phyloP scores from a whole-genome alignment of 768 basidiomycete genomes.

The Lepiota subincarnata region DNA sequence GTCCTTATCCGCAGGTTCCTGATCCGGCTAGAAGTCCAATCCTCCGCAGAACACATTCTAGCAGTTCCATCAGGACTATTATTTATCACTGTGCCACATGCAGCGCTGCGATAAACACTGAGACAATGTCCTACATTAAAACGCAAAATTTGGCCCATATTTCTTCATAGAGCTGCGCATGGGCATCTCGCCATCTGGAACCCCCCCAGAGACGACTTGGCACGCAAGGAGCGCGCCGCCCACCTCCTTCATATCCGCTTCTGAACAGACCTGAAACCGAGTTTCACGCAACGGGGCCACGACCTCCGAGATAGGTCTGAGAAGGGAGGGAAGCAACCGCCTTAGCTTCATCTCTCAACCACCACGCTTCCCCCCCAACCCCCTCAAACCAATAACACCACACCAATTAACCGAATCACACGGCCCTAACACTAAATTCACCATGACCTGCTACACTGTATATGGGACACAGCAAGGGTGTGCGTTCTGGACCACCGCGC shows the following conservation, averaged over 20 bases:
- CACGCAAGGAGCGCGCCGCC: background rate
- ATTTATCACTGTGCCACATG: too few relatives aligned
- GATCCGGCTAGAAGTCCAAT: background rate
- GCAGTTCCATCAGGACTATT: too few relatives aligned
- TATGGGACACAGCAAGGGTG: too few relatives aligned
- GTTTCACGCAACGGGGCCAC: background rate
- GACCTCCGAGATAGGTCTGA: background rate
- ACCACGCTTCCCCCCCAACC: background rate
- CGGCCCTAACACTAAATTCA: background rate
- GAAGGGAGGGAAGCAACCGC: background rate
- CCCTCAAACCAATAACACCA: background rate
- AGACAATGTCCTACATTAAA: background rate
- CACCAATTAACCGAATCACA: background rate
- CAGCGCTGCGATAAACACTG: background rate
- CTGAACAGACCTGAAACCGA: background rate
- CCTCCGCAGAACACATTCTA: too few relatives aligned
- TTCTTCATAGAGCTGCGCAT: background rate
- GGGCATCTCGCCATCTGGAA: background rate
- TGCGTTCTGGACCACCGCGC: background rate
- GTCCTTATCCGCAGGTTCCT: background rate
- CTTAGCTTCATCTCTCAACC: background rate
- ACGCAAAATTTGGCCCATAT: background rate
- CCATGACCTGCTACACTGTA: background rate
- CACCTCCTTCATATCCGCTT: slow-evolving; percentile 3
- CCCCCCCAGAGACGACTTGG: background rate